These are phyloP conservation scores for Penicillium macrosclerotiorum DNA, from an alignment of 495 filamentous ascomycete genomes.

Conservation along the genomic window DNA sequence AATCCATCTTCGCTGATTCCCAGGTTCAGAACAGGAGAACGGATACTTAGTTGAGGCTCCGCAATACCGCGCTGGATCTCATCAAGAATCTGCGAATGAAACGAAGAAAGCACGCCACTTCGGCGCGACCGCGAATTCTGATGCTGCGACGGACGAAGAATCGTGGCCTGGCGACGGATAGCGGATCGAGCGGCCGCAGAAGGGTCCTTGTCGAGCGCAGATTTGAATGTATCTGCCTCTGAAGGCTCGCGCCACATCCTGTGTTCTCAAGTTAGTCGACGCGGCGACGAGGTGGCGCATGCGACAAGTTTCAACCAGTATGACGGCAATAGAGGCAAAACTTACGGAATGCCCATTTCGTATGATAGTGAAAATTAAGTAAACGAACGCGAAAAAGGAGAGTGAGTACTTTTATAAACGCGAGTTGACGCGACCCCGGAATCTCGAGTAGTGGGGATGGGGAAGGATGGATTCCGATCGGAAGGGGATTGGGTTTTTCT, in stretches of 20 bases:
- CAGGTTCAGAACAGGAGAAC: constrained; percentile 31
- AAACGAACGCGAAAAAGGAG: constrained; percentile 13
- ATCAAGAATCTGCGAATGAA: constrained; percentile 42
- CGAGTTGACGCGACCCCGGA: constrained; percentile 17
- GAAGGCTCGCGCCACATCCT: constrained; percentile 60
- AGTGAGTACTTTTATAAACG: constrained; percentile 3
- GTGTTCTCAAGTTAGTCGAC: constrained; percentile 20
- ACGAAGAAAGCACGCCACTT: constrained; percentile 27
- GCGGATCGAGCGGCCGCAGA: constrained; percentile 65
- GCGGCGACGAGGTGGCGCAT: constrained; percentile 29
- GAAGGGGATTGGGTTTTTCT: constrained; percentile 13
- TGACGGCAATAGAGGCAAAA: constrained; percentile 25
- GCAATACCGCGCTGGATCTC: constrained; percentile 42
- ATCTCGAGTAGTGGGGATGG: constrained; percentile 5
- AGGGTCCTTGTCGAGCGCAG: constrained; percentile 53
- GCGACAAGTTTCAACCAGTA: constrained; percentile 17
- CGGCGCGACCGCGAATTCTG: constrained; percentile 29
- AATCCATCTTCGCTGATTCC: constrained; percentile 32
- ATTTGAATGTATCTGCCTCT: constrained; percentile 49
- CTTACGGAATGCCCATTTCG: constrained; percentile 80
- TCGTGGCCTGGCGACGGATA: constrained; percentile 60
- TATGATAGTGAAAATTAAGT: constrained; percentile 15
- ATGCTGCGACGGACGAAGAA: constrained; percentile 39
- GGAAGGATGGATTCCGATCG: constrained; percentile 13
- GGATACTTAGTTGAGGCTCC: constrained; percentile 24